Conservation (phyloP, 768 basidiomycete species). For the Polyporus arcularius region DNA sequence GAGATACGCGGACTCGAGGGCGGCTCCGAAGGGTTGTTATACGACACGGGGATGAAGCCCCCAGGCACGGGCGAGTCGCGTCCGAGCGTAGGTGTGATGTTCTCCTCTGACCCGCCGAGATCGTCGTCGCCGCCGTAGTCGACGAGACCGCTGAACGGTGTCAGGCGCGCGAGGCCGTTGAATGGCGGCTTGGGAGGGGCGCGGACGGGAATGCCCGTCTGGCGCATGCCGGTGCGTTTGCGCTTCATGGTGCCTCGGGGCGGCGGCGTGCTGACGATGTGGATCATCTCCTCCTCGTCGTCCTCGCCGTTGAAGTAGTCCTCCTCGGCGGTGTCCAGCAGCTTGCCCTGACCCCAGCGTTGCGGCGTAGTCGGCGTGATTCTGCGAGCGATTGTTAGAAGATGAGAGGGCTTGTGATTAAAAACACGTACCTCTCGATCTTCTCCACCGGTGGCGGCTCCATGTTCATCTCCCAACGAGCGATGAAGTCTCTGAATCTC, state of each 20-base stretch:
- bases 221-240: constrained; percentile 41
- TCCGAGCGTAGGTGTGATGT: constrained; percentile 2
- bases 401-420: too few species aligned
- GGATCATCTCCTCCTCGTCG: constrained; percentile 55
- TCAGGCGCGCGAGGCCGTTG: constrained; percentile 44
- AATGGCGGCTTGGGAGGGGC: constrained; percentile 21
- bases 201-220: constrained; percentile 18
- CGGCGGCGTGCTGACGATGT: constrained; percentile 33
- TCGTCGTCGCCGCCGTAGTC: constrained; percentile 81
- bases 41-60: constrained; percentile 11
- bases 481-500: constrained; percentile 71
- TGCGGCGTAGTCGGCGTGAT: constrained; percentile 22
- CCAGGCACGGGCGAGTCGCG: constrained; percentile 13
- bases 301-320: constrained; percentile 92
- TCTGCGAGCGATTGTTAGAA: constrained; percentile 4
- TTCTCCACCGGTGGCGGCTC: constrained; percentile 66
- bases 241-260: constrained; percentile 50
- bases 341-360: constrained; percentile 41
- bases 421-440: constrained; percentile 50
- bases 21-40: constrained; percentile 4
- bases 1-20: constrained; percentile 32
- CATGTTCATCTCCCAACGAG: constrained; percentile 90
- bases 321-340: constrained; percentile 80
- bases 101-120: constrained; percentile 17
- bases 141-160: constrained; percentile 60